phyloP scores from a whole-genome alignment of 2,329 filamentous ascomycete species.

The Dothidotthia symphoricarpi region DNA sequence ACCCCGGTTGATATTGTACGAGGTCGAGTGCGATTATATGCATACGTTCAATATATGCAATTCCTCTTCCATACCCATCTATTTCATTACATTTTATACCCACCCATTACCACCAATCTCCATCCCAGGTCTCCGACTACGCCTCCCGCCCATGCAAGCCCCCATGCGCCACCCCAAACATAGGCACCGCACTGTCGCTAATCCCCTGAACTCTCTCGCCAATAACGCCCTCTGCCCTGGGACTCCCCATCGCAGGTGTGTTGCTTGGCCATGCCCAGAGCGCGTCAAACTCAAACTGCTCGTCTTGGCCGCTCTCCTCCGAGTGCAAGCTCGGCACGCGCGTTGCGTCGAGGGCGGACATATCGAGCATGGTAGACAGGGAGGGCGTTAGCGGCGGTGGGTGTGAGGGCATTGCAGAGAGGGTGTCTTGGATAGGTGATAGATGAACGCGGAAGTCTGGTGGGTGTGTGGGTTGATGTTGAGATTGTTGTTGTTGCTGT shows the following conservation, averaged over 20 bases:
- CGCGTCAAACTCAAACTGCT: conserved; percentile 45
- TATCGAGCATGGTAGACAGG: conserved; percentile 40
- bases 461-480: conserved; percentile 1
- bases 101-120: too few species aligned
- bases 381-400: conserved; percentile 23
- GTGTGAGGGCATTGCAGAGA: conserved; percentile 5
- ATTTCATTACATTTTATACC: neutral
- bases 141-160: conserved; percentile 3
- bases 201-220: conserved; percentile 24
- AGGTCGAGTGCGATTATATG: too few species aligned
- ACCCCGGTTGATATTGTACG: conserved; percentile 5
- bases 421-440: conserved; percentile 30
- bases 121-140: neutral
- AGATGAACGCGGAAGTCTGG: conserved; percentile 32
- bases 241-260: conserved; percentile 34
- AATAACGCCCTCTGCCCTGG: conserved; percentile 13
- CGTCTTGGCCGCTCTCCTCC: conserved; percentile 38
- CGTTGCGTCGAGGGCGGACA: conserved; percentile 37
- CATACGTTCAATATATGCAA: too few species aligned
- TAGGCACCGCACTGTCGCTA: conserved; percentile 33
- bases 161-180: conserved; percentile 33
- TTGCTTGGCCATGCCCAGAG: conserved; percentile 44
- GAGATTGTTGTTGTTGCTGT: conserved; percentile 3
- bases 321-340: conserved; percentile 33
- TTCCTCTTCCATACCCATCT: too few species aligned